These are phyloP conservation scores for Pyrenula massariospora DNA, from an alignment of 495 filamentous ascomycete species.

Conservation along the genomic window DNA sequence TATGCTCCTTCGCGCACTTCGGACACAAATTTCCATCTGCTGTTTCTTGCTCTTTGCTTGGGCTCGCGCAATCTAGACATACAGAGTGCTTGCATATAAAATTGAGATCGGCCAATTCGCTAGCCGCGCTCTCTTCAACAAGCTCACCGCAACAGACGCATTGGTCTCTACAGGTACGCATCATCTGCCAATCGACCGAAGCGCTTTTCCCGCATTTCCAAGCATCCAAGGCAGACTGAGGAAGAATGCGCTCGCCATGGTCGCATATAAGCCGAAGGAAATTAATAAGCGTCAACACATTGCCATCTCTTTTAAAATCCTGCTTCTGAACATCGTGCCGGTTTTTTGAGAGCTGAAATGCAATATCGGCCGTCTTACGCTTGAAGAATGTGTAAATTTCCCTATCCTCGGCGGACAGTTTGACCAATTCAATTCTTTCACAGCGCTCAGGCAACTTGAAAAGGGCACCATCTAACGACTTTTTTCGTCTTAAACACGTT, in stretches of 20 bases:
- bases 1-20: background rate
- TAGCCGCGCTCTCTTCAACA: background rate
- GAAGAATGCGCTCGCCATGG: constrained; percentile 15
- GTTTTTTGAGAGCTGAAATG: background rate
- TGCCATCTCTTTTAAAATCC: constrained; percentile 3
- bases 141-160: background rate
- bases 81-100: background rate
- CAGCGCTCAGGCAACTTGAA: constrained; percentile 7
- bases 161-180: constrained; percentile 2
- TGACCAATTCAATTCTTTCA: constrained; percentile 7
- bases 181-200: constrained; percentile 6
- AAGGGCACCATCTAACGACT: constrained; percentile 1
- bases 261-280: constrained; percentile 17
- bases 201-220: constrained; percentile 4
- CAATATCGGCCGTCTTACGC: background rate
- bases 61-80: background rate
- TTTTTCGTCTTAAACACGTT: constrained; percentile 17
- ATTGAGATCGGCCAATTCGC: background rate
- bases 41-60: background rate
- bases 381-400: constrained; percentile 14
- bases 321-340: background rate
- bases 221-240: constrained; percentile 5
- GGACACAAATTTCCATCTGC: background rate
- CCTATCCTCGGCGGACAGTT: constrained; percentile 8
- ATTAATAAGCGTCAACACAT: constrained; percentile 15